Evolutionary conservation across 768 basidiomycete species (phyloP).

Genomic region (Peribolospora kevripleyi): DNA sequence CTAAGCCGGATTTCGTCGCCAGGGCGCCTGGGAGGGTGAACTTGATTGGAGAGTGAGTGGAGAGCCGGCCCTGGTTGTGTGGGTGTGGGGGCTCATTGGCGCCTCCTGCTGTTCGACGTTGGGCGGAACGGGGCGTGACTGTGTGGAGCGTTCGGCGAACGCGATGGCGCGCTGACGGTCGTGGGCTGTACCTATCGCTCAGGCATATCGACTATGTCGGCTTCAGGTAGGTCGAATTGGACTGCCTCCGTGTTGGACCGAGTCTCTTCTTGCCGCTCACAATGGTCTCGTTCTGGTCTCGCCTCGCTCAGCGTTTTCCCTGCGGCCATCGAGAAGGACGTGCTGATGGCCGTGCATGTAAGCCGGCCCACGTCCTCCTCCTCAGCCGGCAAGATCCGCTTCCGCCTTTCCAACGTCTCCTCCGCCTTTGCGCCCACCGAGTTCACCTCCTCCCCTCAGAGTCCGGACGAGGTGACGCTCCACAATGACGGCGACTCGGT

Average conservation of each 20-base stretch:
- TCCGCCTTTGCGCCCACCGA: slow-evolving; percentile 7
- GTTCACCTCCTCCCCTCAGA: not conserved
- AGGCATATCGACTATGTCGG: slow-evolving; percentile 13
- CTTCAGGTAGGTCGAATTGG: not conserved
- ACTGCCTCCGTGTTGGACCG: too few species aligned
- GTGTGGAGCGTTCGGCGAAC: not conserved
- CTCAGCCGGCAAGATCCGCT: not conserved
- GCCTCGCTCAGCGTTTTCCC: slow-evolving; percentile 9
- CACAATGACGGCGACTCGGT: slow-evolving; percentile 1
- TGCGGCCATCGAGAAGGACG: slow-evolving; percentile 15
- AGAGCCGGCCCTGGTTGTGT: not conserved
- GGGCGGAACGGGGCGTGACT: not conserved
- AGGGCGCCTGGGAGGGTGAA: slow-evolving; percentile 10
- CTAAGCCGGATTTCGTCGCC: not conserved
- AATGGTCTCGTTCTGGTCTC: not conserved
- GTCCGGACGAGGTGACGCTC: slow-evolving; percentile 6
- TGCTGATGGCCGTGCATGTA: slow-evolving; percentile 11
- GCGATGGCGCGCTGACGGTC: not conserved
- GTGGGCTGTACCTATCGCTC: not conserved
- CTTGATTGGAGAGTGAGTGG: slow-evolving; percentile 4
- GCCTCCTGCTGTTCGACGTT: not conserved
- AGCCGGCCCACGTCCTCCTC: not conserved
- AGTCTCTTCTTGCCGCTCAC: not conserved
- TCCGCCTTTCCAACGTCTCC: slow-evolving; percentile 10
- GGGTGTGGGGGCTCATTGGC: not conserved